Evolutionary conservation across 2,329 filamentous ascomycete species (phyloP), one percentile per base, ranked within the genome.

Genomic region (Aspergillus alliaceus): DNA sequence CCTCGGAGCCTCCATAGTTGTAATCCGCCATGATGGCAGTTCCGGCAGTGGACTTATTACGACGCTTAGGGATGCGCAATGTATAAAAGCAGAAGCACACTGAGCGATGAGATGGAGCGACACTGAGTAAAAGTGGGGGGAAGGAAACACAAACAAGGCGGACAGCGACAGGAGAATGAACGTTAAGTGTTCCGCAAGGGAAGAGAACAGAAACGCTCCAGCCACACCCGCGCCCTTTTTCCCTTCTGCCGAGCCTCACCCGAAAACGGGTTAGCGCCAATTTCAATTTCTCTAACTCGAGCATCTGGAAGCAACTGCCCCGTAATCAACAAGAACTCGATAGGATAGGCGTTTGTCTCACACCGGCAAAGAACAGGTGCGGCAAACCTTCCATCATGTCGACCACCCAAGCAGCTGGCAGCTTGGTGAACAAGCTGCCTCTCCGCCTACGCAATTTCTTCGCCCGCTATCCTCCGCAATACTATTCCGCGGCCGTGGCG

Each of bases 361-460:
- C 24, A 20, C 24, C 14, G 24, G 14, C 5, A 44, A 44, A 29
- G 7, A n/a, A 4, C 40, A 27, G 40, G 40, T 29, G 40, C 8
- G 40, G 14, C 24, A 44, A 29, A 2, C 35, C 32, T 40, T 44
- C 47, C 56, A 59, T 35, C 32, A 66, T 62, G 62, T 59, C 63
- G 22, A 58, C 60, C 35, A 58, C 63, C 15, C 60, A 68, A 65
- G 59, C 62, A 62, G 27, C 59, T 53, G 47, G 53, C 56, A 46
- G 56, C 60, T 56, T 64, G 51, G 62, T 69, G 47, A 63, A 53
- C 59, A 54, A 64, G 24, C 86, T 98, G 39, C 95, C 92, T 8
- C 80, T 85, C 53, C 88, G 88, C 39, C 85, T 99, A 46, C 85
- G 89, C 71, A 86, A 87, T 69, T 97, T 99, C 84, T 90, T 99